Percentiles rank a stretch among this genome's conserved stretches.
Evolutionary conservation across 169 alveolate species (phyloP).

Genomic region (Besnoitia besnoiti): DNA sequence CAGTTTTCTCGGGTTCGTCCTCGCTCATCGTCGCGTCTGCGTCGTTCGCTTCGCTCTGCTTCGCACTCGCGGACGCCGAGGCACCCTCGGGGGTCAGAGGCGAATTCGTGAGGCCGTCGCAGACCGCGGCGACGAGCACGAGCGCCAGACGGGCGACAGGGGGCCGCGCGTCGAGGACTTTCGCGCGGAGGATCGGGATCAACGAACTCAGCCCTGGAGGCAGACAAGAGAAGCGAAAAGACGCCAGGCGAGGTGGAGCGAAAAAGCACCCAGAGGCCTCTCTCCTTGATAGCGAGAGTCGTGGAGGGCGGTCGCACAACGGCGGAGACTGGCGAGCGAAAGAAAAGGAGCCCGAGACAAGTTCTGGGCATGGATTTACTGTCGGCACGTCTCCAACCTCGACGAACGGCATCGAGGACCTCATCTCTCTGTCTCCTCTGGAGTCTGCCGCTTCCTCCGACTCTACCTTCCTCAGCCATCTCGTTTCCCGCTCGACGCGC

Average conservation of each 20-base stretch:
- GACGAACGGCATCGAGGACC: too few species aligned
- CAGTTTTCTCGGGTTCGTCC: background rate
- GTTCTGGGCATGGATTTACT: too few species aligned
- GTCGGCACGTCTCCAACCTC: too few species aligned
- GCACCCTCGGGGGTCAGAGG: background rate
- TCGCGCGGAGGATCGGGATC: background rate
- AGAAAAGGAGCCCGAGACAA: too few species aligned
- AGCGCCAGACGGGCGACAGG: background rate
- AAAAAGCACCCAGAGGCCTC: too few species aligned
- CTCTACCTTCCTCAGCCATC: background rate
- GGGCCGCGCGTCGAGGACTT: background rate
- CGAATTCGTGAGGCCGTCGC: slow-evolving; percentile 5
- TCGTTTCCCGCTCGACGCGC: background rate
- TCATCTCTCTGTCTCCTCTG: too few species aligned
- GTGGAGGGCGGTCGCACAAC: too few species aligned
- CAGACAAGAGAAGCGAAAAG: background rate
- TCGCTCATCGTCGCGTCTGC: too few species aligned
- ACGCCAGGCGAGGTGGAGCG: too few species aligned
- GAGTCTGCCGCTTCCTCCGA: background rate
- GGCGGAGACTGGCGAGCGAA: too few species aligned
- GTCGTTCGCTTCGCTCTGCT: background rate
- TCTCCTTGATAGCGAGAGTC: too few species aligned
- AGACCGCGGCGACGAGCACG: background rate
- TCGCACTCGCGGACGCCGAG: background rate
- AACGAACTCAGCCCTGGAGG: background rate